These are phyloP conservation scores for Curvularia verruculosa DNA, from an alignment of 2,329 filamentous ascomycete species.

Conservation along the genomic window DNA sequence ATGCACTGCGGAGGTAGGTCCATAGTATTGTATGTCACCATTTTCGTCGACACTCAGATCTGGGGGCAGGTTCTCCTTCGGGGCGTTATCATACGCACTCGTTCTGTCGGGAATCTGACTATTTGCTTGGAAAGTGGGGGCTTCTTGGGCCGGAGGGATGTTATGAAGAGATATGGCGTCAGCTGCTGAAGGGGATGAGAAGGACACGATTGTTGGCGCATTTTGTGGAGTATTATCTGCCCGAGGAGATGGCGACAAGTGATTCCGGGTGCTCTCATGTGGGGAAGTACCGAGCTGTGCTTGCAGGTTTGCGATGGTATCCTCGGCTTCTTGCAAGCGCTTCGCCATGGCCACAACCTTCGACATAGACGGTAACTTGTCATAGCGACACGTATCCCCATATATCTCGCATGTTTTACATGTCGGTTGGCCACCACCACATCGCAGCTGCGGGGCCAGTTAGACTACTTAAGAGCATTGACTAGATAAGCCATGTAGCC, in stretches of 20 bases:
- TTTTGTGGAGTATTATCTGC: background rate
- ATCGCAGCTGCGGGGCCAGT: constrained; percentile 24
- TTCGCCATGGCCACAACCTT: constrained; percentile 40
- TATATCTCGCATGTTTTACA: constrained; percentile 45
- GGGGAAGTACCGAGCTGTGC: background rate
- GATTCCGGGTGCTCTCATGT: background rate
- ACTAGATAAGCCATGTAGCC: background rate
- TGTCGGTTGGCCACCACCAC: constrained; percentile 36
- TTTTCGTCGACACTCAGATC: constrained; percentile 8
- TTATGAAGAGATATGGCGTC: background rate
- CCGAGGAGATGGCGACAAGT: background rate
- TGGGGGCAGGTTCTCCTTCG: constrained; percentile 1
- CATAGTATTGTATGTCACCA: constrained; percentile 14
- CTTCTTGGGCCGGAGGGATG: background rate
- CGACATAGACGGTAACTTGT: constrained; percentile 43
- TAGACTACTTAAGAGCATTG: background rate
- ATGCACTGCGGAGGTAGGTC: constrained; percentile 15
- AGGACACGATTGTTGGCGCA: background rate
- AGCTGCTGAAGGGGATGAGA: background rate
- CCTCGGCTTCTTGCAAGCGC: constrained; percentile 23
- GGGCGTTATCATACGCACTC: background rate
- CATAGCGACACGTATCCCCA: constrained; percentile 40
- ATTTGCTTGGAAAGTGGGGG: background rate
- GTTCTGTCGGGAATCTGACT: background rate
- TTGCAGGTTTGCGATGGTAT: constrained; percentile 2